Conservation (phyloP, 148 eudicot species). For the Persicaria maculosa region DNA sequence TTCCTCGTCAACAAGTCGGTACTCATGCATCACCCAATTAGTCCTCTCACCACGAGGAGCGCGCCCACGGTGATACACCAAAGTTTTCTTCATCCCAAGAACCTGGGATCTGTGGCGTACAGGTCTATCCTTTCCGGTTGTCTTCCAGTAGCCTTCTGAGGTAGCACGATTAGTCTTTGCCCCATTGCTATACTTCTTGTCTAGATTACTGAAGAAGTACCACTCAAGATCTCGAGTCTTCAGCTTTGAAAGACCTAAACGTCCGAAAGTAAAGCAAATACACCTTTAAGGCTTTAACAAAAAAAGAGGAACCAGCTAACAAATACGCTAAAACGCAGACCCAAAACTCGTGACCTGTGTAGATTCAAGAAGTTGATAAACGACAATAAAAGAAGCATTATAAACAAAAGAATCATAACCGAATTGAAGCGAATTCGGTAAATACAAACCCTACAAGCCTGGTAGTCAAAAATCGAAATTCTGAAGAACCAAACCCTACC, state of each 20-base stretch:
- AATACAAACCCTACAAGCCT: too few relatives aligned
- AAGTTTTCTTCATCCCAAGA: constrained; percentile 89
- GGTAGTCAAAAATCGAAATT: background rate
- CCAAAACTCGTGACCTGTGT: background rate
- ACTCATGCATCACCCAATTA: constrained; percentile 99
- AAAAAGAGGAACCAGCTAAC: background rate
- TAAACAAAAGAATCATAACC: background rate
- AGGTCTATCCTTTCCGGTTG: constrained; percentile 74
- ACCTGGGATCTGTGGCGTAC: constrained; percentile 37
- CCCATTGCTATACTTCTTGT: constrained; percentile 83
- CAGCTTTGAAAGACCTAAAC: constrained; percentile 61
- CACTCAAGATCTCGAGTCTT: constrained; percentile 87
- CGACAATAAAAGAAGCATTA: background rate
- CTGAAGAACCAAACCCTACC: background rate
- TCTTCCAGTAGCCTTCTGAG: constrained; percentile 81
- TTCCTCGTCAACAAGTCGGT: constrained; percentile 59
- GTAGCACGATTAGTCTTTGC: constrained; percentile 88
- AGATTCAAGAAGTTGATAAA: background rate
- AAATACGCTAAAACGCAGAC: background rate
- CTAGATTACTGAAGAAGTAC: constrained; percentile 86
- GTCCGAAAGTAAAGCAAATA: constrained; percentile 10
- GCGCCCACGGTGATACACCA: constrained; percentile 83
- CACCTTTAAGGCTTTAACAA: background rate
- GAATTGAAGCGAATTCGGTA: too few relatives aligned
- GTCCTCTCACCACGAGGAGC: constrained; percentile 87